Evolutionary conservation across 176 grass and related monocot species (phyloP).

Genomic region (Stipa capillata): DNA sequence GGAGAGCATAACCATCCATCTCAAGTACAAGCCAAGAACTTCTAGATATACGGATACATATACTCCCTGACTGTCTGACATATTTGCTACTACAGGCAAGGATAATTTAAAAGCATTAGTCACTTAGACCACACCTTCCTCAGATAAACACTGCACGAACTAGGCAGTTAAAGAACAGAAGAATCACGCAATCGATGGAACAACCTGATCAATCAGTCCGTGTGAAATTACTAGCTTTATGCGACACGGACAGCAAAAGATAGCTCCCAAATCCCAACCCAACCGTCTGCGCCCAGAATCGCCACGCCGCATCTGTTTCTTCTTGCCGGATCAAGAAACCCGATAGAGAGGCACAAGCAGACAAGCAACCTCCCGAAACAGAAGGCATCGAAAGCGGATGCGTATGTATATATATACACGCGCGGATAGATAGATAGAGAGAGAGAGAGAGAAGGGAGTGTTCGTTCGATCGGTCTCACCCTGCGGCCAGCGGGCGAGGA

Average conservation of each 20-base stretch:
- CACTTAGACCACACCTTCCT: no score
- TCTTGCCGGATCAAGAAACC: conserved; percentile 17
- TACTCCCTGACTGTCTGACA: neutral
- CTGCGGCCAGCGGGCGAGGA: conserved; percentile 84
- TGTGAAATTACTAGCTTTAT: neutral
- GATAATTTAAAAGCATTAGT: neutral
- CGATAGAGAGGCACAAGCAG: neutral
- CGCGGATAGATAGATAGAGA: neutral
- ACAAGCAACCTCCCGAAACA: conserved; percentile 34
- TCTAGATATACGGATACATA: neutral
- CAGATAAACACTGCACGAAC: neutral
- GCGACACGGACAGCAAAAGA: neutral
- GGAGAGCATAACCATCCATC: neutral
- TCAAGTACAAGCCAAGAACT: conserved; percentile 9
- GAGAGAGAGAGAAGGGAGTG: neutral
- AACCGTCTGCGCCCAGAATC: neutral
- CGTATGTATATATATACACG: neutral
- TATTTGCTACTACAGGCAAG: neutral
- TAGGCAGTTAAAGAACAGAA: neutral
- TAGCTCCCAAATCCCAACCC: neutral
- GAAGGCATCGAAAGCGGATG: conserved; percentile 1
- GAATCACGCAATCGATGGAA: conserved; percentile 9
- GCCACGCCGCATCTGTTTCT: no score
- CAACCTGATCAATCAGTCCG: neutral
- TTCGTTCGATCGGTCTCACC: conserved; percentile 44